These are phyloP conservation scores for Aspergillus vadensis DNA, from an alignment of 2,329 filamentous ascomycete genomes.

Conservation along the genomic window DNA sequence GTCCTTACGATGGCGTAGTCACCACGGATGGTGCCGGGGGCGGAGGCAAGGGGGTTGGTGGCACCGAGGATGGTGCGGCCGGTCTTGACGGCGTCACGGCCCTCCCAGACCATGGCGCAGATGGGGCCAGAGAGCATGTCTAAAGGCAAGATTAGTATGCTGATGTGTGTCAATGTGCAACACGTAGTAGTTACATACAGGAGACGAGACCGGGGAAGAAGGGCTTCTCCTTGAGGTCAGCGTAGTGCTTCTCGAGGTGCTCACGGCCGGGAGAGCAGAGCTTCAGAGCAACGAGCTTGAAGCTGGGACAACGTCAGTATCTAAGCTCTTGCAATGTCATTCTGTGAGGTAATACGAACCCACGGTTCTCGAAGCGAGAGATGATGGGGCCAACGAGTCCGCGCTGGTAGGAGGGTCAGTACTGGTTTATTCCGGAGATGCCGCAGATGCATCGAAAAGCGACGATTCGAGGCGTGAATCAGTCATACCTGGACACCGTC, in stretches of 20 bases:
- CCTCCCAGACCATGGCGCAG: conserved; percentile 99
- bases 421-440: background rate
- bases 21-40: conserved; percentile 97
- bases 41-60: conserved; percentile 95
- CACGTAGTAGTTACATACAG: conserved; percentile 61
- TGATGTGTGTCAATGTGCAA: background rate
- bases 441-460: background rate
- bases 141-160: conserved; percentile 43
- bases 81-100: conserved; percentile 98
- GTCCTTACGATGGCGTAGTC: conserved; percentile 72
- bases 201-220: conserved; percentile 95
- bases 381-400: conserved; percentile 98
- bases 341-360: conserved; percentile 58
- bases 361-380: conserved; percentile 95
- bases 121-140: conserved; percentile 98
- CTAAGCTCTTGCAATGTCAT: background rate
- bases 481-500: conserved; percentile 90
- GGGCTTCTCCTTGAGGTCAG: conserved; percentile 86
- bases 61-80: conserved; percentile 94
- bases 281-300: conserved; percentile 99
- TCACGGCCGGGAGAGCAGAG: conserved; percentile 83
- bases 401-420: conserved; percentile 63
- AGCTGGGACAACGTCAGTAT: conserved; percentile 56
- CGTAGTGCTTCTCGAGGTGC: conserved; percentile 98
- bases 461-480: background rate